Base-by-base conservation (phyloP, 2,329 filamentous ascomycete genomes). In the Scytalidium sp. region DNA sequence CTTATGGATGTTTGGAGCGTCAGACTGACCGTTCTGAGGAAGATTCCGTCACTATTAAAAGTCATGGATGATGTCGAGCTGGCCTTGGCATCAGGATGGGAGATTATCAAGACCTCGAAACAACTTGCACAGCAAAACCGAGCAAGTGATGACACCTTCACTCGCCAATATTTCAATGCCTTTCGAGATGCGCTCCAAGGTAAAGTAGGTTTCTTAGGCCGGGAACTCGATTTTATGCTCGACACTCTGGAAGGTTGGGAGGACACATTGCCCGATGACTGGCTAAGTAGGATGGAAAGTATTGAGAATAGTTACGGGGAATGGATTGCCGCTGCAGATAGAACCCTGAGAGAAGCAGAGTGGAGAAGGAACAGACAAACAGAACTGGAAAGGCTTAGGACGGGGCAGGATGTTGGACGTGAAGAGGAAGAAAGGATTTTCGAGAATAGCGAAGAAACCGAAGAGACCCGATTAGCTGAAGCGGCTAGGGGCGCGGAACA, bases 251-350 rank as follows among this genome's bases (percentile, higher is more conserved):
- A 97, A 67, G 92, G 90, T 2, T 78, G 84, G 48, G 78, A 87
- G 41, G 94, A 99, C 61, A 90, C 87, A 0, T 73, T 99, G 9
- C 94, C 94, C 0, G 88, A 95, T 39, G 67, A 74, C 22, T 99
- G 93, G 94, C 82, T 97, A 49, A 90, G 96, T 60, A 80, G 85
- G 3, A 86, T 97, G 71, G 94, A 97, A 66, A 70, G 72, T 0
- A 74, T 95, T 3, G 94, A 99, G 66, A 74, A 78, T 10, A 80
- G 85, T 23, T 96, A 93, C 67, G 81, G 84, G 7, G 79, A 84
- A 20, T 99, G 94, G 94, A 83, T 85, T 41, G 84, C 87, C 43
- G 79, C 85, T 43, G 91, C 88, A 25, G 90, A 95, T 62, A 79
- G 79, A 52, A 85, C 80, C 59, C 78, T 92, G n/a, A 75, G 85